A percentile compares a stretch with the other conserved stretches of the same genome.
Evolutionary conservation across 305 asterid genomes (phyloP).

Genomic region (Solanum hybrid): DNA sequence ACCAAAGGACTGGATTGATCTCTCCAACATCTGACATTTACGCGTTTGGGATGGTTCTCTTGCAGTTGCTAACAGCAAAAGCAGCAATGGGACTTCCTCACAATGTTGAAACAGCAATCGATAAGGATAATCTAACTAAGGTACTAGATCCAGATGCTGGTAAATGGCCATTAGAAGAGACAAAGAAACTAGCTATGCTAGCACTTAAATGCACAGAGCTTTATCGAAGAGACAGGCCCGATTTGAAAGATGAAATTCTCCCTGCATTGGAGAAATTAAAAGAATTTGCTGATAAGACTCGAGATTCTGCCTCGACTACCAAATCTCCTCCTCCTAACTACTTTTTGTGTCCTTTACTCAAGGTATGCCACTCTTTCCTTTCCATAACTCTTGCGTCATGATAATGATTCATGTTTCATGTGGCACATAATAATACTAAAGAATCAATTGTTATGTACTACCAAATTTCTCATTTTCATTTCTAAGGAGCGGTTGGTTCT

Average conservation of each 20-base stretch:
- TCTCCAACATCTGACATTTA: constrained; percentile 72
- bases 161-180: constrained; percentile 64
- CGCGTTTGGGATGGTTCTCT: constrained; percentile 65
- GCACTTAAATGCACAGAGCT: constrained; percentile 73
- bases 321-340: constrained; percentile 43
- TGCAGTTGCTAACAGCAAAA: constrained; percentile 75
- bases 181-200: constrained; percentile 40
- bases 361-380: constrained; percentile 29
- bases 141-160: constrained; percentile 55
- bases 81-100: constrained; percentile 56
- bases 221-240: constrained; percentile 57
- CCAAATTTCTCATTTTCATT: background rate
- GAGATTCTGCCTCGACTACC: constrained; percentile 17
- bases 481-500: background rate
- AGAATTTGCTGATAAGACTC: constrained; percentile 37
- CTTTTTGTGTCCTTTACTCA: constrained; percentile 64
- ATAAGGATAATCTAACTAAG: constrained; percentile 21
- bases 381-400: background rate
- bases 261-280: constrained; percentile 59
- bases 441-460: background rate
- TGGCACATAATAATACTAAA: background rate
- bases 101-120: constrained; percentile 50
- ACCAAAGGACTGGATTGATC: constrained; percentile 67
- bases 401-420: background rate
- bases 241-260: constrained; percentile 44